Percentiles rank a stretch among this genome's conserved stretches.
phyloP scores from a whole-genome alignment of 2,329 filamentous ascomycete species.

The Coniochaeta sp. region DNA sequence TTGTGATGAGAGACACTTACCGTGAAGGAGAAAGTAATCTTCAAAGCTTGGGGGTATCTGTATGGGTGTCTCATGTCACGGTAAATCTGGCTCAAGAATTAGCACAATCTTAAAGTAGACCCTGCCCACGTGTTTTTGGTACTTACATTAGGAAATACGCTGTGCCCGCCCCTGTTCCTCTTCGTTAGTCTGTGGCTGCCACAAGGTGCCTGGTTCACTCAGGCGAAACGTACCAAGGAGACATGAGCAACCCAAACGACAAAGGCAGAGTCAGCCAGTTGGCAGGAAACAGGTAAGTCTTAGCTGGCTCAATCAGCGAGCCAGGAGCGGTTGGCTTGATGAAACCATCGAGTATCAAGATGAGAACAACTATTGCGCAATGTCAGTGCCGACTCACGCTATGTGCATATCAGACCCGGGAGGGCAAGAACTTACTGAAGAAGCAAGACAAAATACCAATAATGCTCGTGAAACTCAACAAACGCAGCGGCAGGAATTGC shows the following conservation, averaged over 20 bases:
- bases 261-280: conserved; percentile 85
- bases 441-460: conserved; percentile 88
- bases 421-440: conserved; percentile 56
- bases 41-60: conserved; percentile 69
- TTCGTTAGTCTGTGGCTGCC: background rate
- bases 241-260: conserved; percentile 86
- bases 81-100: conserved; percentile 37
- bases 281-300: conserved; percentile 72
- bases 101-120: background rate
- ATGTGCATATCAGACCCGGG: background rate
- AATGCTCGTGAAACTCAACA: conserved; percentile 85
- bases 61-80: conserved; percentile 65
- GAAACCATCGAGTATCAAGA: conserved; percentile 80
- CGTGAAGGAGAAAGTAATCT: conserved; percentile 78
- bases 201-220: background rate
- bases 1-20: conserved; percentile 40
- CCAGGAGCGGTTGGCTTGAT: conserved; percentile 73
- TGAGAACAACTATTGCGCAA: conserved; percentile 58
- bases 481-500: conserved; percentile 74
- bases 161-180: conserved; percentile 41
- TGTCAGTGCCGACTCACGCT: conserved; percentile 3
- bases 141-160: conserved; percentile 69
- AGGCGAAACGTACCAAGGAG: conserved; percentile 34
- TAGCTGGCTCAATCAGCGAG: conserved; percentile 72
- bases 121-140: too few species aligned